phyloP scores from a whole-genome alignment of 2,329 filamentous ascomycete genomes.

The Emericellopsis atlantica region DNA sequence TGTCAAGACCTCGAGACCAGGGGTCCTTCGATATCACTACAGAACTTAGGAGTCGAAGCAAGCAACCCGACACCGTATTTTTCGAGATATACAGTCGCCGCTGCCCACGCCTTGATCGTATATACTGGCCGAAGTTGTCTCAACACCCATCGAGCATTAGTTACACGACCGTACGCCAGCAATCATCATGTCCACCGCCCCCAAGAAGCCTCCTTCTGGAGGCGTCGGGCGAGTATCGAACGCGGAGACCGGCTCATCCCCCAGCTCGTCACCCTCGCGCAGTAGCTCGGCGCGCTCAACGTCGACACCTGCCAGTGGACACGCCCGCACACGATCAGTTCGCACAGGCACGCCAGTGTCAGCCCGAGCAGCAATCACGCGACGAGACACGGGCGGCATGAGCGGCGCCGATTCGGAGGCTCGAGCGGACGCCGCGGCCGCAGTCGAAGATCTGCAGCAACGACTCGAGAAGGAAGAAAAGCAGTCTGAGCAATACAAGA shows the following conservation, averaged over 20 bases:
- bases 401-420: slow-evolving; percentile 54
- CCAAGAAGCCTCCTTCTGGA: slow-evolving; percentile 39
- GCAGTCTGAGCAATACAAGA: slow-evolving; percentile 65
- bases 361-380: slow-evolving; percentile 57
- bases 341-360: slow-evolving; percentile 56
- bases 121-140: not conserved
- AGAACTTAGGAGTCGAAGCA: no score
- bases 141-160: slow-evolving; percentile 1
- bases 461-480: slow-evolving; percentile 71
- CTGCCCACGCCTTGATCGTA: not conserved
- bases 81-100: no score
- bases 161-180: not conserved
- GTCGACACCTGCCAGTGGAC: slow-evolving; percentile 26
- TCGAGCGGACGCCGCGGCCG: slow-evolving; percentile 64
- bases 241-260: slow-evolving; percentile 19
- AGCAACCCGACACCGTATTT: no score
- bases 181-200: slow-evolving; percentile 31
- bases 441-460: slow-evolving; percentile 75
- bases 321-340: slow-evolving; percentile 50
- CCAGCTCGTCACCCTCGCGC: slow-evolving; percentile 24
- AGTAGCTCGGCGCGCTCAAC: slow-evolving; percentile 28
- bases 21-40: no score
- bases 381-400: slow-evolving; percentile 35
- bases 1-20: no score
- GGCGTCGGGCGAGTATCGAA: slow-evolving; percentile 32